Evolutionary conservation across 805 yeast species (phyloP).

Genomic region (Candida suzukii): DNA sequence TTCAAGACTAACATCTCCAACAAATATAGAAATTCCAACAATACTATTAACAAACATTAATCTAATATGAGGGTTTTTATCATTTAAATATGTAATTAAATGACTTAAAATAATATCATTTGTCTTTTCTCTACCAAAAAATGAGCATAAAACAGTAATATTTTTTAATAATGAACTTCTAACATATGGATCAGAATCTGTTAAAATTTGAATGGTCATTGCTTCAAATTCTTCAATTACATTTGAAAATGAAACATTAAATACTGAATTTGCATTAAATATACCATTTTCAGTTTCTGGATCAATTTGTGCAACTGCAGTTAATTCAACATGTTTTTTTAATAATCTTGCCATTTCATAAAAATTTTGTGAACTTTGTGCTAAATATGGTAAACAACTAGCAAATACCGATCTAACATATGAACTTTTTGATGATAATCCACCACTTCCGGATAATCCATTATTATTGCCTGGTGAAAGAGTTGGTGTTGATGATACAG

Average conservation of each 20-base stretch:
- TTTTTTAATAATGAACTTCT: conserved; percentile 62
- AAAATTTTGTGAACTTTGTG: conserved; percentile 55
- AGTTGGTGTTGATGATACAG: not conserved
- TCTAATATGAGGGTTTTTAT: conserved; percentile 59
- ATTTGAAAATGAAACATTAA: conserved; percentile 33
- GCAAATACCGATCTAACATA: conserved; percentile 67
- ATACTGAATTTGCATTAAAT: conserved; percentile 23
- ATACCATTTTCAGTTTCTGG: conserved; percentile 39
- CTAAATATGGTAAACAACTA: conserved; percentile 63
- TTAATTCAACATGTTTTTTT: conserved; percentile 22
- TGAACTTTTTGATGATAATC: no score
- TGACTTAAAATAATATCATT: conserved; percentile 87
- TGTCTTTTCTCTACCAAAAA: conserved; percentile 81
- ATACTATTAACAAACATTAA: conserved; percentile 66
- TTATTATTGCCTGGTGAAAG: no score
- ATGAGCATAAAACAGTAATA: conserved; percentile 71
- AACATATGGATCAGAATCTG: conserved; percentile 62
- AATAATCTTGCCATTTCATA: conserved; percentile 53
- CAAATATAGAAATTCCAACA: conserved; percentile 65
- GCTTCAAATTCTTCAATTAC: conserved; percentile 54
- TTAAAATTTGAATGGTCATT: conserved; percentile 55
- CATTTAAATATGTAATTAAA: conserved; percentile 85
- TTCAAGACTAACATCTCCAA: conserved; percentile 78
- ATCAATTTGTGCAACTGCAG: conserved; percentile 24
- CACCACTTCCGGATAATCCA: no score